Evolutionary conservation across 2,329 filamentous ascomycete species (phyloP), one percentile per base, ranked within the genome.

Genomic region (Fonsecaea monophora): DNA sequence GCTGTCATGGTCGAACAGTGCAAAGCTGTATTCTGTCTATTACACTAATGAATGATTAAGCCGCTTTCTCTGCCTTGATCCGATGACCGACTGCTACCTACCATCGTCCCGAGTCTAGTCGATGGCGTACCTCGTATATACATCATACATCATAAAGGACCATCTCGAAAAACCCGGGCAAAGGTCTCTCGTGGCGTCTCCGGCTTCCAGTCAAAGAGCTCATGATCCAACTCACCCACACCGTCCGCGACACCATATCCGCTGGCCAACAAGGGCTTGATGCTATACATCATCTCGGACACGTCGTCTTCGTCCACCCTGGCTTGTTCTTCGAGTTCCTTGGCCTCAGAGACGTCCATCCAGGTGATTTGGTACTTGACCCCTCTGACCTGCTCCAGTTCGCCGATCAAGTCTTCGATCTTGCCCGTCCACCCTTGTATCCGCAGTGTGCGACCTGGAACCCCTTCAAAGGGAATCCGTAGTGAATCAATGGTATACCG

Each of bases 351-450:
- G 30, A 60, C 35, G 48, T 45, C 62, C 15, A 13, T 25, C 62
- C 62, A 65, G 30, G 48, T 65, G 45, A 65, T 25, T 30, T 42
- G 12, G 25, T 65, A 65, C n/a, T 60, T 55, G 21, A 60, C 62
- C 0, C 48, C 18, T 18, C 62, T 54, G 6, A 42, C 45, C 35
- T 60, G 40, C 54, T 65, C 62, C 15, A 65, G 32, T 30, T 60
- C 62, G 18, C 25, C 35, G 4, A 65, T 65, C 55, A 65, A 25
- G 25, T 54, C 62, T 34, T 65, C 62, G 9, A 65, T 10, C 25
- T 60, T 65, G 56, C 62, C 62, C 12, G 62, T 65, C 62, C 62
- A 65, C n/a, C 62, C 62, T 54, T 65, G 62, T n/a, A 65, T 56
- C 38, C 62, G 35, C 62, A 65, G 45, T 30, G 62, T 65, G 8